A percentile compares a stretch with the other conserved stretches of the same genome.
Evolutionary conservation across 768 basidiomycete genomes (phyloP).

Genomic region (Boletus sp.): DNA sequence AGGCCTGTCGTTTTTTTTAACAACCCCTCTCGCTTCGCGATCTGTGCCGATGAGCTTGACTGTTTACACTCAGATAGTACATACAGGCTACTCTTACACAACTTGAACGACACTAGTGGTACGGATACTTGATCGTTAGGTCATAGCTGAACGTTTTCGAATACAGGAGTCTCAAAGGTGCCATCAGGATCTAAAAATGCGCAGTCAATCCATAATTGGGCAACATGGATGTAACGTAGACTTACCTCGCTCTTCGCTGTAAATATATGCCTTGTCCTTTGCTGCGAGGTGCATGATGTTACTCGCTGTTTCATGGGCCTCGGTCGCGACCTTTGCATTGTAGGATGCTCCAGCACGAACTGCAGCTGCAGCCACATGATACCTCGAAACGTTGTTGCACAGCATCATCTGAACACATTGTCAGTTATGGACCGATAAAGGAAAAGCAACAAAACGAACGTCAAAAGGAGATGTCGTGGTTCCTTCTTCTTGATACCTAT

Average conservation of each 20-base stretch:
- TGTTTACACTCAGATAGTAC: neutral
- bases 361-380: slow-evolving; percentile 59
- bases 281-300: slow-evolving; percentile 56
- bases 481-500: slow-evolving; percentile 63
- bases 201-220: neutral
- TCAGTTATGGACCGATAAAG: neutral
- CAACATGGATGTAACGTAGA: no score
- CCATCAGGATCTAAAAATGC: slow-evolving; percentile 30
- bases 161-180: slow-evolving; percentile 46
- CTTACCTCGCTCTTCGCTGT: slow-evolving; percentile 54
- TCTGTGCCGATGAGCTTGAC: neutral
- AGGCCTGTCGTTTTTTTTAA: slow-evolving; percentile 51
- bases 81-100: slow-evolving; percentile 9
- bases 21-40: neutral
- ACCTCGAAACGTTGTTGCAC: slow-evolving; percentile 64
- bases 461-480: slow-evolving; percentile 84
- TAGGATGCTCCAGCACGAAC: slow-evolving; percentile 50
- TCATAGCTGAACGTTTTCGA: slow-evolving; percentile 16
- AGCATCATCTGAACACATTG: slow-evolving; percentile 61
- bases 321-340: slow-evolving; percentile 54
- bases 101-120: neutral
- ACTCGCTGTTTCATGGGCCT: slow-evolving; percentile 55
- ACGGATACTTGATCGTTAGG: neutral
- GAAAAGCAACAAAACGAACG: slow-evolving; percentile 35
- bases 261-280: slow-evolving; percentile 62